A percentile compares a stretch with the other conserved stretches of the same genome.
phyloP scores from a whole-genome alignment of 2,329 filamentous ascomycete species.

The Didymella pomorum region DNA sequence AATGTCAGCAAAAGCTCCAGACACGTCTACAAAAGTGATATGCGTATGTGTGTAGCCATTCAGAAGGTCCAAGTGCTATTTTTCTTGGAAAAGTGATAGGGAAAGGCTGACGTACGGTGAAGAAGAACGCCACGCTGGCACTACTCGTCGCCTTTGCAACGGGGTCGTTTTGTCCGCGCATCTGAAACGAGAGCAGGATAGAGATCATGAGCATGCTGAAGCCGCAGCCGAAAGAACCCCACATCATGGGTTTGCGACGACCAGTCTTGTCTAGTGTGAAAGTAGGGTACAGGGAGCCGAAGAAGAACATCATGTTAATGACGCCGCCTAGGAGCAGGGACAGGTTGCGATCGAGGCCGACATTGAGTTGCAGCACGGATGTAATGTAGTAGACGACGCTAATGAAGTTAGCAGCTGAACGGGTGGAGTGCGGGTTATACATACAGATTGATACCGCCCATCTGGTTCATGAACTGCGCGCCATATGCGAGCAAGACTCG shows the following conservation, averaged over 20 bases:
- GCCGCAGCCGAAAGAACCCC: slow-evolving; percentile 43
- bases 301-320: slow-evolving; percentile 43
- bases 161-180: slow-evolving; percentile 27
- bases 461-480: slow-evolving; percentile 53
- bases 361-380: slow-evolving; percentile 56
- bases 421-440: background rate
- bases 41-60: too few species aligned
- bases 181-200: slow-evolving; percentile 55
- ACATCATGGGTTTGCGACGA: slow-evolving; percentile 44
- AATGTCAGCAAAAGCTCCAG: too few species aligned
- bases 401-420: background rate
- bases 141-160: slow-evolving; percentile 53
- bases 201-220: slow-evolving; percentile 45
- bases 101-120: slow-evolving; percentile 46
- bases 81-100: background rate
- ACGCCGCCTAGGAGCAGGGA: slow-evolving; percentile 59
- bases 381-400: slow-evolving; percentile 55
- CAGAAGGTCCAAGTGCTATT: too few species aligned
- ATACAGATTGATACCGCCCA: slow-evolving; percentile 50
- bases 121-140: slow-evolving; percentile 61
- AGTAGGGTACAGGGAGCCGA: slow-evolving; percentile 48
- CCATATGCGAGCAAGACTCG: slow-evolving; percentile 52
- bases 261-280: slow-evolving; percentile 50
- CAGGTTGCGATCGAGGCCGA: slow-evolving; percentile 55
- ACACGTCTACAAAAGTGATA: too few species aligned